Conservation (phyloP, 108 stramenopile species). For the Conticribra weissflogii region DNA sequence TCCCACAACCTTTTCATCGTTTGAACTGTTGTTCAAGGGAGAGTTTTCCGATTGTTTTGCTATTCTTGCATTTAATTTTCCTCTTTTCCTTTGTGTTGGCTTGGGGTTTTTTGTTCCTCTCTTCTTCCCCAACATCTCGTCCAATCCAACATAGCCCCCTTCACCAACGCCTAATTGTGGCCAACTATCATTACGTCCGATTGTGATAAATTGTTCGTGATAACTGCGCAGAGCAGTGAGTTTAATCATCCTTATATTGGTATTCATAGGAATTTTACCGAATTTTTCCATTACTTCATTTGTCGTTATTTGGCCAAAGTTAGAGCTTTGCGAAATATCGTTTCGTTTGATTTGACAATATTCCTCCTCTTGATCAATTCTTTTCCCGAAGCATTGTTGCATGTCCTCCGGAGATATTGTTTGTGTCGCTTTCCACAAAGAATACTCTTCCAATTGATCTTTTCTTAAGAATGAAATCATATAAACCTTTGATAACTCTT, state of each 20-base stretch:
- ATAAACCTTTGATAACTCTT: conserved; percentile 56
- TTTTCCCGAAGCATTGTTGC: conserved; percentile 70
- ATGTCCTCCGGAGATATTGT: conserved; percentile 64
- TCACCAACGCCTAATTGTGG: conserved; percentile 17
- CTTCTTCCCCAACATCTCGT: no score
- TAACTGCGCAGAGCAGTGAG: conserved; percentile 45
- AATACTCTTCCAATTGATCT: conserved; percentile 57
- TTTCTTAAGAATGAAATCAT: conserved; percentile 74
- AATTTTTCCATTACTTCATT: conserved; percentile 54
- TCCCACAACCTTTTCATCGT: no score
- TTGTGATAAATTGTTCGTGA: conserved; percentile 36
- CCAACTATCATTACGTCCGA: conserved; percentile 5
- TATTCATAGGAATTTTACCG: conserved; percentile 54
- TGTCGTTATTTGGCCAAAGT: conserved; percentile 58
- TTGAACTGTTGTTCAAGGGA: no score
- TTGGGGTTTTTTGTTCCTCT: no score
- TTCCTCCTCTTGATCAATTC: conserved; percentile 73
- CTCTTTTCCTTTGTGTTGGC: no score
- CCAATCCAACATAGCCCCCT: conserved; percentile 46
- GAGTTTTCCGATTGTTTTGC: no score
- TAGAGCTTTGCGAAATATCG: conserved; percentile 57
- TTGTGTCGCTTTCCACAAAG: conserved; percentile 80
- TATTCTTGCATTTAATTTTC: no score
- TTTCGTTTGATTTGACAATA: conserved; percentile 72
- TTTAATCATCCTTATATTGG: conserved; percentile 65